Conservation (phyloP, 164 flowering plant genomes). For the Taxillus chinensis region DNA sequence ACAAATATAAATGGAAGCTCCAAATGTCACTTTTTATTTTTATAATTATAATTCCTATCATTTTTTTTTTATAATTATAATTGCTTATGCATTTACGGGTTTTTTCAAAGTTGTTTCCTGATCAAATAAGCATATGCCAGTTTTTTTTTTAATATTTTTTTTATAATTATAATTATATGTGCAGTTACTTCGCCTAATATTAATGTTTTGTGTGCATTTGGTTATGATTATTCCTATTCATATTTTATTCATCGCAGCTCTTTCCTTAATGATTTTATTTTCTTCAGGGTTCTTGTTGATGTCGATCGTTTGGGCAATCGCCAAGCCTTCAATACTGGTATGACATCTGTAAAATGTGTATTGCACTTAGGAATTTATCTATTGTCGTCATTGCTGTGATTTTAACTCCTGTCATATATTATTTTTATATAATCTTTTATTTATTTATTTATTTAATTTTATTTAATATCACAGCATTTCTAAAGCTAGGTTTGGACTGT, state of each 20-base stretch:
- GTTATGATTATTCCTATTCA: background rate
- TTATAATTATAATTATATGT: background rate
- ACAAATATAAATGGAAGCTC: no score
- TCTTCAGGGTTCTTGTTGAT: constrained; percentile 77
- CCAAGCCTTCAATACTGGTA: constrained; percentile 82
- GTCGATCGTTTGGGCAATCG: constrained; percentile 60
- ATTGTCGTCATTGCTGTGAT: background rate
- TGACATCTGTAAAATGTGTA: constrained; percentile 1
- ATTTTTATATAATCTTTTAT: background rate
- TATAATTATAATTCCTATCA: no score
- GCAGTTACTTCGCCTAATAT: no score
- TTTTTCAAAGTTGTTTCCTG: background rate
- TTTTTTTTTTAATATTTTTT: background rate
- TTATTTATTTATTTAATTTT: background rate
- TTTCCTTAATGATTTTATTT: constrained; percentile 6
- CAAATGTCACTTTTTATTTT: no score
- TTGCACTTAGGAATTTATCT: background rate
- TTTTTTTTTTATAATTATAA: no score
- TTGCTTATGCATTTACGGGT: no score
- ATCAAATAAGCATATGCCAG: background rate
- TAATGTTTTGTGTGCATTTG: background rate
- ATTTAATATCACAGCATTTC: constrained; percentile 52
- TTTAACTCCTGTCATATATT: no score
- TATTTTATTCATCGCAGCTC: background rate
- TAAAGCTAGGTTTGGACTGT: constrained; percentile 86